Percentiles rank a stretch among this genome's conserved stretches.
Evolutionary conservation across 352 stramenopile species (phyloP).

Genomic region (Aphanomyces astaci): DNA sequence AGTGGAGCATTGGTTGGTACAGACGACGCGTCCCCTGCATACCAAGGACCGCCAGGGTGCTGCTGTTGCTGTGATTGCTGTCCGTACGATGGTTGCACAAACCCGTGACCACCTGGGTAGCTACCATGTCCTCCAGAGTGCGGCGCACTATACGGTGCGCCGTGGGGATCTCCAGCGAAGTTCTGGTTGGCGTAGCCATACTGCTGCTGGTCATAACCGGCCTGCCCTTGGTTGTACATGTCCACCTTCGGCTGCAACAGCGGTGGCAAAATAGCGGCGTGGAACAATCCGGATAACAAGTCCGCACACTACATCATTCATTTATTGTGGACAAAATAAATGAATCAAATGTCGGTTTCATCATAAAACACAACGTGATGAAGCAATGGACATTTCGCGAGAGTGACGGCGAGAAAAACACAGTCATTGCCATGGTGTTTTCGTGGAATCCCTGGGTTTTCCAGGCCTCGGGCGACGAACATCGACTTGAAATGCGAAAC

Average conservation of each 20-base stretch:
- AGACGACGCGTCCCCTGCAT: background rate
- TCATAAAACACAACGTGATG: no score
- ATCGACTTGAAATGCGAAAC: no score
- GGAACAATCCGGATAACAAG: background rate
- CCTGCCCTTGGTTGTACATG: constrained; percentile 13
- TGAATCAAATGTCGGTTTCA: no score
- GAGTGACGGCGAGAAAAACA: no score
- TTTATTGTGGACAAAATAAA: no score
- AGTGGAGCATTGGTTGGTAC: background rate
- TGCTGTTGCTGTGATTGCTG: background rate
- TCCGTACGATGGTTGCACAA: background rate
- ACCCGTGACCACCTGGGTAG: background rate
- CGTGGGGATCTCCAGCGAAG: background rate
- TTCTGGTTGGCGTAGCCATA: constrained; percentile 7
- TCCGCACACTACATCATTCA: no score
- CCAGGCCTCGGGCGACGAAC: no score
- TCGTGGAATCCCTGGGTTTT: no score
- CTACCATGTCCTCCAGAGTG: background rate
- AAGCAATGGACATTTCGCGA: no score
- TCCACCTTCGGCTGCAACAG: no score
- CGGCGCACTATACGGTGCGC: background rate
- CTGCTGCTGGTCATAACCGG: background rate
- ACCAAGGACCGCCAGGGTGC: background rate
- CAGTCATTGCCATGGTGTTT: no score
- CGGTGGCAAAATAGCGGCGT: background rate